Base-by-base conservation (phyloP, 345 rosid species). In the Corchorus olitorius region DNA sequence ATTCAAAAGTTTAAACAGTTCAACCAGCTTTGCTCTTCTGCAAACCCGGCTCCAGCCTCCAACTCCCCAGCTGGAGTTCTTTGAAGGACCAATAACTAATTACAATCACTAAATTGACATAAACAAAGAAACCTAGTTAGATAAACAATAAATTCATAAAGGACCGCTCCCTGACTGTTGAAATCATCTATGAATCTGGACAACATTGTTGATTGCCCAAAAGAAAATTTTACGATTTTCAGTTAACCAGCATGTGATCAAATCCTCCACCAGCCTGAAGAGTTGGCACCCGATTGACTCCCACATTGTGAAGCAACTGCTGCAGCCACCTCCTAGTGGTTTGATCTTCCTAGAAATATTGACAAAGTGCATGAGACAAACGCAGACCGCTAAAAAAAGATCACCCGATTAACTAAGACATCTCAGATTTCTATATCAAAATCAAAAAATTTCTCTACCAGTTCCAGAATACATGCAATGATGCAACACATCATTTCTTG, bases 251-350 rank as follows among this genome's bases (percentile, higher is more conserved):
- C 97, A 88, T 86, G 81, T 92, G 99, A 54, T 92, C 98, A 54
- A 93, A 94, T 69, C 93, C 97, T 14, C 79, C 85, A 17, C 96
- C 96, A 53, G 88, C 85, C 78, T 83, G 94, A 76, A 92, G 91
- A 16, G 87, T 65, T 0, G 97, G 89, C 34, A 91, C 89, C 45
- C 92, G 91, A 73, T 77, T 88, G 81, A 77, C 88, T n/a, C 93
- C 92, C 15, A 97, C 93, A 76, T 87, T 88, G 86, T 85, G 87
- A 80, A 97, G 97, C 87, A 97, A 75, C 81, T 94, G 99, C 33
- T 94, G 93, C 78, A 94, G 90, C 98, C 98, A 94, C 81, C 92
- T 83, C 85, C 97, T 94, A 8, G 98, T 89, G 4, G 94, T 94
- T 75, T 87, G 94, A 82, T 97, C 99, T 72, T 97, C 99, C 99